These are phyloP conservation scores for Saccharomycopsis crataegensis DNA, from an alignment of 1,139 yeast genomes.

Conservation along the genomic window DNA sequence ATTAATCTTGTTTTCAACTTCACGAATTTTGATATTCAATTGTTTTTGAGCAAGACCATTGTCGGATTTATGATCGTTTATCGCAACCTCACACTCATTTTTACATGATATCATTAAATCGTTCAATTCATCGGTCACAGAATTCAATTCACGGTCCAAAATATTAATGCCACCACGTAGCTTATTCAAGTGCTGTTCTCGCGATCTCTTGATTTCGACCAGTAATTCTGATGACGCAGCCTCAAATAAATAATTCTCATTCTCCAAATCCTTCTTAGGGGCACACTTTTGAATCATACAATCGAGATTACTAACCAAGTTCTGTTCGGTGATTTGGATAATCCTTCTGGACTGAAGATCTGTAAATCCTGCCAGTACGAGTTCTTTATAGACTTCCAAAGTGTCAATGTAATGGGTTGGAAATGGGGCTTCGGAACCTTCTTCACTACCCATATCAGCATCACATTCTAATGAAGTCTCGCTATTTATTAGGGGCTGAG, in stretches of 20 bases:
- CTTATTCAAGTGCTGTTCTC: slow-evolving; percentile 68
- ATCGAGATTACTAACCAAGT: slow-evolving; percentile 47
- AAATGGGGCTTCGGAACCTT: neutral
- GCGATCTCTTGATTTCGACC: slow-evolving; percentile 67
- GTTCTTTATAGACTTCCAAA: slow-evolving; percentile 12
- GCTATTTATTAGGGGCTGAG: no score
- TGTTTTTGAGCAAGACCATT: slow-evolving; percentile 71
- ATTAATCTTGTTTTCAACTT: slow-evolving; percentile 76
- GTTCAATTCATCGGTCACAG: slow-evolving; percentile 69
- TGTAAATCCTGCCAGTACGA: slow-evolving; percentile 38
- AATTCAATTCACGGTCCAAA: slow-evolving; percentile 64
- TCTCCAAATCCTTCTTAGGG: slow-evolving; percentile 68
- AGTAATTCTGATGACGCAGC: slow-evolving; percentile 87
- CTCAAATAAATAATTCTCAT: slow-evolving; percentile 80
- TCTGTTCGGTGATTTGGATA: slow-evolving; percentile 41
- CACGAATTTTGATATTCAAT: slow-evolving; percentile 68
- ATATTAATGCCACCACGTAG: slow-evolving; percentile 59
- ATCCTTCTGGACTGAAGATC: slow-evolving; percentile 47
- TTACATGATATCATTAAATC: slow-evolving; percentile 58
- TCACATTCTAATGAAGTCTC: no score
- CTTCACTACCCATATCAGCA: no score
- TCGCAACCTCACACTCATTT: slow-evolving; percentile 75
- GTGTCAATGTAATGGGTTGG: slow-evolving; percentile 16
- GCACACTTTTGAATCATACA: slow-evolving; percentile 53
- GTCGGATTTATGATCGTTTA: slow-evolving; percentile 81